Evolutionary conservation across 192 early-diverging fungal species (phyloP), one percentile per base, ranked within the genome.

Genomic region (Podila epicladia): DNA sequence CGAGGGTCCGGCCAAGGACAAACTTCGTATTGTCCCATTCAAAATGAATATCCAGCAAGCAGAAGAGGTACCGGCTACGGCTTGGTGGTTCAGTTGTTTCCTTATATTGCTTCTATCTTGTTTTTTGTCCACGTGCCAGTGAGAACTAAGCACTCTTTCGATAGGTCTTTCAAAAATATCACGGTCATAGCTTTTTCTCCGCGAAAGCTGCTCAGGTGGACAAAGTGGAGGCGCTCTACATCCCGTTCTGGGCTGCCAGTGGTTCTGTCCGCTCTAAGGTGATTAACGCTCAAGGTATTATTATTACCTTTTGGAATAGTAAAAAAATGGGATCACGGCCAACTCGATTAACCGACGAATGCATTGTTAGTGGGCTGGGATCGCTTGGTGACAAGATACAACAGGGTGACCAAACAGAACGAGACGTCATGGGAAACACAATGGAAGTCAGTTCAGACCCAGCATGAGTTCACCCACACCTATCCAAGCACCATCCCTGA

Each of bases 131-230:
- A 31, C 29, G 31, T 26, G 6, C 1, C 59, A 19, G 17, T 20
- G 11, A 28, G 5, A 24, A 35, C 24, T 24, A 61, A 9, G 61
- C 29, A 45, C 1, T 9, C 33, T 28, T 28, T 20, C 22, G 9
- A 26, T 72, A 89, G 87, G 74, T 70, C 1, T 86, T 89, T 75
- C 73, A 82, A 67, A 71, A 76, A 17, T 89, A 83, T 41, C 87
- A 89, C 59, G 87, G 87, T 3, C 82, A 85, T n/a, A 85, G 84
- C 62, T 89, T 89, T 71, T 89, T 89, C 29, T 86, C 87, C 3
- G 70, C 75, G 37, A 83, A 82, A 19, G 53, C 82, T 33, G 70
- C 51, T 24, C 74, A 74, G 17, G 76, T 82, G 0, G 64, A 77
- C 11, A 74, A 82, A 19, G 78, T 85, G 22, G 82, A 85, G 37